Conservation (phyloP, 2,329 filamentous ascomycete species). For the Aspergillus unguis region DNA sequence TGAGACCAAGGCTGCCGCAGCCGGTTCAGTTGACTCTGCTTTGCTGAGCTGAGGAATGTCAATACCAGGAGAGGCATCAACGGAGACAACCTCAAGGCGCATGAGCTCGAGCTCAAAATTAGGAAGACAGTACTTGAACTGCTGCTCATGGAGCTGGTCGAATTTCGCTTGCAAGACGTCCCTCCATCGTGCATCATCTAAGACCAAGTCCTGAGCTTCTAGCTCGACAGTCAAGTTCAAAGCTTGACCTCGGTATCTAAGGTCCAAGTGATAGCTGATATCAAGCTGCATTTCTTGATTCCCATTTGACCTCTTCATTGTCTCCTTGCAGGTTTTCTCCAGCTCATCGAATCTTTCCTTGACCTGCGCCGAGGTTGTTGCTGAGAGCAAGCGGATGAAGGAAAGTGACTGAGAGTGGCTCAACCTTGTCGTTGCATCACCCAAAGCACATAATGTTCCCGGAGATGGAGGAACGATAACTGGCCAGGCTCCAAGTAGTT, state of each 20-base stretch:
- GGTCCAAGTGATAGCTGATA: constrained; percentile 43
- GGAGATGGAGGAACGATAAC: constrained; percentile 53
- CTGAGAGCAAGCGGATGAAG: constrained; percentile 43
- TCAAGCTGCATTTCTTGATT: constrained; percentile 18
- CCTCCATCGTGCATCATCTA: constrained; percentile 29
- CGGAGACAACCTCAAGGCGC: constrained; percentile 45
- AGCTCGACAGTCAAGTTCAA: constrained; percentile 38
- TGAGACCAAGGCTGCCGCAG: constrained; percentile 36
- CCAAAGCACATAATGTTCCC: constrained; percentile 50
- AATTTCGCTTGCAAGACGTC: constrained; percentile 39
- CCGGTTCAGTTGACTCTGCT: constrained; percentile 26
- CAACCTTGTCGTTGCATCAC: constrained; percentile 50
- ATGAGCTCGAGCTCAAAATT: constrained; percentile 49
- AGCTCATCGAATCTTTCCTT: constrained; percentile 33
- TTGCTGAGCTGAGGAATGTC: constrained; percentile 35
- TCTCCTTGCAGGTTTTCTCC: constrained; percentile 31
- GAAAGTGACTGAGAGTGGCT: constrained; percentile 47
- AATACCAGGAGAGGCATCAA: constrained; percentile 43
- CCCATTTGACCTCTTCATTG: neutral
- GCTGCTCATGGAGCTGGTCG: constrained; percentile 43
- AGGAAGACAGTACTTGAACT: constrained; percentile 46
- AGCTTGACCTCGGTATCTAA: constrained; percentile 49
- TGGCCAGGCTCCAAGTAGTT: constrained; percentile 50
- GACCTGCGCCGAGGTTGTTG: constrained; percentile 35
- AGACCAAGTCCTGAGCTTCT: constrained; percentile 31